These are phyloP conservation scores for Sarcomyxa edulis DNA, from an alignment of 768 basidiomycete genomes.

Conservation along the genomic window DNA sequence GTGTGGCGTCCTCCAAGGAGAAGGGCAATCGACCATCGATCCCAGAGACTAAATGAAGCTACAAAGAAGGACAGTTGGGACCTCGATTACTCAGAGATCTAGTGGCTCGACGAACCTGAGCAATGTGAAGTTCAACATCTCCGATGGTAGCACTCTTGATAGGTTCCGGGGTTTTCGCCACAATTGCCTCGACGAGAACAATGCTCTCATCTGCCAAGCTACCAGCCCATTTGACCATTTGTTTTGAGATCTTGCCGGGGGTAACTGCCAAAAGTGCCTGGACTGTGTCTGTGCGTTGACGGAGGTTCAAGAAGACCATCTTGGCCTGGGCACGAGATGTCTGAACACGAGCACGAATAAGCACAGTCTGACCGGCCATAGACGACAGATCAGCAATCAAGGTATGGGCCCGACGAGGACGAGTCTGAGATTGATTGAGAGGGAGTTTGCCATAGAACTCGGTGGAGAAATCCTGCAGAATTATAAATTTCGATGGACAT, in stretches of 20 bases:
- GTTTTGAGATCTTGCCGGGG: constrained; percentile 81
- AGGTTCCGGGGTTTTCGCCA: constrained; percentile 72
- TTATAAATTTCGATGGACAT: no score
- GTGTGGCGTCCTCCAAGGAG: constrained; percentile 86
- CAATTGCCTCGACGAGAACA: constrained; percentile 81
- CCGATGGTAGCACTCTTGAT: constrained; percentile 89
- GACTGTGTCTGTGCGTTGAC: constrained; percentile 82
- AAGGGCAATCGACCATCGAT: constrained; percentile 83
- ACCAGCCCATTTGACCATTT: constrained; percentile 94
- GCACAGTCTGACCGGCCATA: constrained; percentile 67
- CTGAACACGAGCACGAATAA: constrained; percentile 87
- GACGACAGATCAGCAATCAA: constrained; percentile 62
- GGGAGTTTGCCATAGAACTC: constrained; percentile 86
- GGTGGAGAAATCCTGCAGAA: constrained; percentile 72
- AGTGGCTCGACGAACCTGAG: no score
- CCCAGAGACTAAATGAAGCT: constrained; percentile 82
- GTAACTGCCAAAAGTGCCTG: constrained; percentile 78
- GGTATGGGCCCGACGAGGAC: constrained; percentile 53
- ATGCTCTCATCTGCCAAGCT: constrained; percentile 81
- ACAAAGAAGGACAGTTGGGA: constrained; percentile 13
- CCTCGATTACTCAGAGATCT: no score
- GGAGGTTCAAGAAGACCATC: constrained; percentile 91
- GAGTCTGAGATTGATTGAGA: constrained; percentile 86
- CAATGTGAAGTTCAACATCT: constrained; percentile 83
- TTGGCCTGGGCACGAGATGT: constrained; percentile 91